Conservation (phyloP, 2,329 filamentous ascomycete genomes). For the Venturia oleaginea region DNA sequence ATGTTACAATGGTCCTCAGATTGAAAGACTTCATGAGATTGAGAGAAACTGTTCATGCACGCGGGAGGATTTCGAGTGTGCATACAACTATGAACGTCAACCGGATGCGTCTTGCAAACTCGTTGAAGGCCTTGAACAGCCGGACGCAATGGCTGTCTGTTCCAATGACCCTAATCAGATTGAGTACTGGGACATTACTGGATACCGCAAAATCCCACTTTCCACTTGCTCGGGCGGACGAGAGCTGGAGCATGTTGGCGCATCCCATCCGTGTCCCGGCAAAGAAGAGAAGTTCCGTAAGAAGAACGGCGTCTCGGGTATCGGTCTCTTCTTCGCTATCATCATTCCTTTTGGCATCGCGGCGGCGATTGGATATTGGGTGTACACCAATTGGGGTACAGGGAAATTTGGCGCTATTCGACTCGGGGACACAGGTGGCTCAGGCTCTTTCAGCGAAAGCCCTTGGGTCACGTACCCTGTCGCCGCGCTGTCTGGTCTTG, state of each 20-base stretch:
- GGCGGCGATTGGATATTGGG: conserved; percentile 67
- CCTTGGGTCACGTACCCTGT: conserved; percentile 72
- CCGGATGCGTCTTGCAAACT: conserved; percentile 67
- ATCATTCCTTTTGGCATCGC: conserved; percentile 66
- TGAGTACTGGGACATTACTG: conserved; percentile 77
- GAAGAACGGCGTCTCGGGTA: conserved; percentile 58
- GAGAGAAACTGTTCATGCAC: conserved; percentile 72
- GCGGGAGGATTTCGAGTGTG: conserved; percentile 85
- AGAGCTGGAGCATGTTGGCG: conserved; percentile 60
- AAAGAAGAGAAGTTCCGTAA: conserved; percentile 77
- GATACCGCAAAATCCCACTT: conserved; percentile 81
- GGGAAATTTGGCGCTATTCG: conserved; percentile 84
- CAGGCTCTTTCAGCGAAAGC: conserved; percentile 39
- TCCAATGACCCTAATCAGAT: conserved; percentile 54
- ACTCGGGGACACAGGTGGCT: conserved; percentile 56
- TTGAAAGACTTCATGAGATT: conserved; percentile 60
- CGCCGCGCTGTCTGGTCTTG: conserved; percentile 38
- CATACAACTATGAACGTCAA: conserved; percentile 85
- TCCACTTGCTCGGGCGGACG: conserved; percentile 74
- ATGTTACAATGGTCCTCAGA: conserved; percentile 73
- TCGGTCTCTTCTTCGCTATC: conserved; percentile 78
- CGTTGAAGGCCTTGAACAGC: conserved; percentile 61
- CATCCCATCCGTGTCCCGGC: conserved; percentile 58
- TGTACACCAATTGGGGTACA: conserved; percentile 68
- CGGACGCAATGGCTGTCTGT: conserved; percentile 51